Evolutionary conservation across 495 filamentous ascomycete species (phyloP), one percentile per base, ranked within the genome.

Genomic region (Penicillium subrubescens): DNA sequence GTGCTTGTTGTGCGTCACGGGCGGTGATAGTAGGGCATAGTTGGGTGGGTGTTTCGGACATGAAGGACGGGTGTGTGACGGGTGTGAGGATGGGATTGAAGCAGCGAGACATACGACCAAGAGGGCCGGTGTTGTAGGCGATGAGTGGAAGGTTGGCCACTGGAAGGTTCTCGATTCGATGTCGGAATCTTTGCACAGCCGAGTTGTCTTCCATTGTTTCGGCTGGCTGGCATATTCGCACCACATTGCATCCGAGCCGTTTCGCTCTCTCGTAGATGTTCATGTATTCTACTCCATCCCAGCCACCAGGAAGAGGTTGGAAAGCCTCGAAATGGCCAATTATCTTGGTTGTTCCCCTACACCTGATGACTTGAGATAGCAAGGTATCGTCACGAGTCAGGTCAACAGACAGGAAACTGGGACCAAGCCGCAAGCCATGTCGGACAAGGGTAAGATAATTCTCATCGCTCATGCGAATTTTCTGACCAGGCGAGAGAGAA

Each of bases 371-470:
- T 21, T 85, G 80, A 12, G 77, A 73, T 3, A 92, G 69, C 1
- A 84, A 52, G 1, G 75, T 74, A 23, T 88, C 82, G 43, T 82
- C 79, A 41, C 86, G 83, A 12, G 84, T 82, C 2, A 93, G 72
- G 65, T 92, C 89, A 2, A 93, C 74, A 37, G 87, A 87, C 23
- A 90, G 67, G 73, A 90, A 92, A 46, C 90, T 89, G 6, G 90
- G 87, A 0, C 84, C 87, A 27, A 94, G 79, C 15, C 90, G 86
- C 31, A 92, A 75, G 0, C 89, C 90, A 58, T 91, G 86, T 37
- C 86, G 82, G 35, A 91, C 78, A 15, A 92, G 73, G 52, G 84
- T 81, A 6, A 88, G 74, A 67, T 91, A 91, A 59, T 82, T 80
- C 5, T 80, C 63, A 57, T 81, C 77, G 4, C 71, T 65, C 14